phyloP scores from a whole-genome alignment of 176 grass and related monocot genomes.

The Rhynchospora tenuis region DNA sequence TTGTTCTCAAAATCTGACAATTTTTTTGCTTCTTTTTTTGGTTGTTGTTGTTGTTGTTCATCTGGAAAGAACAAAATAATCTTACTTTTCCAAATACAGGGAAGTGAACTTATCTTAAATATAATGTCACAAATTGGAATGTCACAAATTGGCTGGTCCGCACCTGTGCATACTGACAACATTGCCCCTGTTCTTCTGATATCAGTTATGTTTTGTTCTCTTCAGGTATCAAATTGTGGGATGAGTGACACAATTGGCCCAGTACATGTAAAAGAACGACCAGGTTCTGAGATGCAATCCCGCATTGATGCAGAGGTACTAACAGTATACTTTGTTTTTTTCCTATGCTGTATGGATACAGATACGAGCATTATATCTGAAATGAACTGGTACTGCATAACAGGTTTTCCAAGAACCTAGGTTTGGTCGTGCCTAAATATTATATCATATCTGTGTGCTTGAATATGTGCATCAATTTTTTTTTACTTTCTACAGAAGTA shows the following conservation, averaged over 20 bases:
- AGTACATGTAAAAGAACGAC: conserved; percentile 78
- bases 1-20: neutral
- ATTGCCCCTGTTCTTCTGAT: neutral
- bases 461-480: neutral
- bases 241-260: conserved; percentile 92
- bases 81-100: neutral
- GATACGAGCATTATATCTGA: neutral
- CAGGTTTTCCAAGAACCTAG: neutral
- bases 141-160: conserved; percentile 3
- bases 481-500: neutral
- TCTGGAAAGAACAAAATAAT: neutral
- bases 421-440: neutral
- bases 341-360: neutral
- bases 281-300: conserved; percentile 93
- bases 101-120: neutral
- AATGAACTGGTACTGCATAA: neutral
- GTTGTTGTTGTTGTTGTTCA: conserved; percentile 1
- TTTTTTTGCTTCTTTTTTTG: neutral
- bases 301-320: conserved; percentile 92
- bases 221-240: conserved; percentile 94
- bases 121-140: neutral
- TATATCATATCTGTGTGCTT: neutral
- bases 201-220: neutral
- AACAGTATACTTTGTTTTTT: conserved; percentile 10
- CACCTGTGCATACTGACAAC: neutral